Percentiles rank a stretch among this genome's conserved stretches.
These are phyloP conservation scores for Bathelium albidoporum DNA, from an alignment of 495 filamentous ascomycete species.

Conservation along the genomic window DNA sequence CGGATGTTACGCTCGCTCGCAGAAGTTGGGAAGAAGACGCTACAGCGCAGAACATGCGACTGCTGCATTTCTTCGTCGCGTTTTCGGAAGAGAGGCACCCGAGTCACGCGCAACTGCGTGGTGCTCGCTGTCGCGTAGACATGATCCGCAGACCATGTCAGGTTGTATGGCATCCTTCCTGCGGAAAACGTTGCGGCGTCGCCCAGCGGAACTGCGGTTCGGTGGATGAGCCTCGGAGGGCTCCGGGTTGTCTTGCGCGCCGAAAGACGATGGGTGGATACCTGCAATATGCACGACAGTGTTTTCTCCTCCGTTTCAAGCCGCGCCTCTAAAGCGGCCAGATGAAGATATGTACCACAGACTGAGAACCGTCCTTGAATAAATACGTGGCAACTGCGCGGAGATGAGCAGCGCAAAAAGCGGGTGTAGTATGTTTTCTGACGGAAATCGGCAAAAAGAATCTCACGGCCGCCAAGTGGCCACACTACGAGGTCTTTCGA, in stretches of 20 bases:
- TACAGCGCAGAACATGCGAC: background rate
- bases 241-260: slow-evolving; percentile 1
- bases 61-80: background rate
- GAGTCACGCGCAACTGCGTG: background rate
- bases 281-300: background rate
- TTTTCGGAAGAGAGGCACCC: slow-evolving; percentile 1
- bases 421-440: slow-evolving; percentile 5
- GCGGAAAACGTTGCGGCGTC: background rate
- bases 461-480: slow-evolving; percentile 4
- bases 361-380: slow-evolving; percentile 1
- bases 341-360: background rate
- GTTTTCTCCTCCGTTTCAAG: background rate
- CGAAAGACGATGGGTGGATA: slow-evolving; percentile 6
- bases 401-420: background rate
- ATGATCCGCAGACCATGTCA: background rate
- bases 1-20: background rate
- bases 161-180: background rate
- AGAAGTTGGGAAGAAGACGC: slow-evolving; percentile 3
- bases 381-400: slow-evolving; percentile 3
- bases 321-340: slow-evolving; percentile 1
- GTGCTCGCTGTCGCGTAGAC: background rate
- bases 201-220: slow-evolving; percentile 1
- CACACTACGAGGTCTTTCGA: slow-evolving; percentile 1
- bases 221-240: background rate
- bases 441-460: slow-evolving; percentile 4